A percentile compares a stretch with the other conserved stretches of the same genome.
Conservation (phyloP, 257 asterid genomes). For the Buddleja alternifolia region DNA sequence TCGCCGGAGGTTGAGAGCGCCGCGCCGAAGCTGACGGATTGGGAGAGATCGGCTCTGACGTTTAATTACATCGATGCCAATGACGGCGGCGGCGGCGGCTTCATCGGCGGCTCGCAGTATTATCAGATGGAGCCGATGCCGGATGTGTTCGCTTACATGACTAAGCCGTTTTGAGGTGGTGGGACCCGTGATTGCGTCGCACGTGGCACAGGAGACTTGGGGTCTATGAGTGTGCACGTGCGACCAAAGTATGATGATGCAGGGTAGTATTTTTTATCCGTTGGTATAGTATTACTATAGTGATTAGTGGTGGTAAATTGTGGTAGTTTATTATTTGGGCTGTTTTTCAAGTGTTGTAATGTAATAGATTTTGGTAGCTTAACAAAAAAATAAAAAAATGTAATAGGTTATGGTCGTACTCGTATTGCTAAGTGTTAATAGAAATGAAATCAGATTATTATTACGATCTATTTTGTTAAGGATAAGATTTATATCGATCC, state of each 20-base stretch:
- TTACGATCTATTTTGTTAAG: too few relatives aligned
- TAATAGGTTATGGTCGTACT: too few relatives aligned
- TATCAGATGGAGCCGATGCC: conserved; percentile 61
- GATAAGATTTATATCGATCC: too few relatives aligned
- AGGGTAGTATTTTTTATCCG: not conserved
- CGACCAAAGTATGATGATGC: conserved; percentile 19
- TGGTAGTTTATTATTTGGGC: not conserved
- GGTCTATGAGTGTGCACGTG: conserved; percentile 68
- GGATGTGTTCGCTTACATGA: conserved; percentile 61
- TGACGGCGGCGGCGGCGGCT: conserved; percentile 26
- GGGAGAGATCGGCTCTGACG: conserved; percentile 60
- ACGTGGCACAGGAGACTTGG: conserved; percentile 53
- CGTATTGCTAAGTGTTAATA: too few relatives aligned
- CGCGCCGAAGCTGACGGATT: conserved; percentile 56
- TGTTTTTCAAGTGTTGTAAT: too few relatives aligned
- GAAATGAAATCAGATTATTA: too few relatives aligned
- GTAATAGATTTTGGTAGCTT: too few relatives aligned
- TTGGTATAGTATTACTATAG: not conserved
- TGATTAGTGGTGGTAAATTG: conserved; percentile 12
- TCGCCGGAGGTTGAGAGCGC: conserved; percentile 94
- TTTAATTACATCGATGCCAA: conserved; percentile 57
- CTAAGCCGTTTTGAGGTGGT: conserved; percentile 59
- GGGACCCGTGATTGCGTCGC: conserved; percentile 28
- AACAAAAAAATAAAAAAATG: too few relatives aligned
- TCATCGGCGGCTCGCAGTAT: conserved; percentile 46